Evolutionary conservation across 345 rosid genomes (phyloP).

Genomic region (Hypericum androsaemum): DNA sequence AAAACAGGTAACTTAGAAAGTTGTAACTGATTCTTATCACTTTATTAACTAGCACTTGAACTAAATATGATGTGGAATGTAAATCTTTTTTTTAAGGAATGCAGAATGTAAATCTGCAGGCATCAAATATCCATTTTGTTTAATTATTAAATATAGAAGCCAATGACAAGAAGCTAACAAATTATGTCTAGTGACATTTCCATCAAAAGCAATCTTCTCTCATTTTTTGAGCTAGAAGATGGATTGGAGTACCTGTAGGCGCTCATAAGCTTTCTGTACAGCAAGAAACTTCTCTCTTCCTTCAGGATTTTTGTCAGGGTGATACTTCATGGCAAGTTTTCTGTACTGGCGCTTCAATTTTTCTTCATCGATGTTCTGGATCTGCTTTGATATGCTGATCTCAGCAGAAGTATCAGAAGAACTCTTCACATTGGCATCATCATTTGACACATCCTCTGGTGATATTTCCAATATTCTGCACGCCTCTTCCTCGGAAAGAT

Average conservation of each 20-base stretch:
- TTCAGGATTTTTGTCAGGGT: conserved; percentile 98
- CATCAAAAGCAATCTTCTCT: too few species aligned
- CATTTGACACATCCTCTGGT: conserved; percentile 59
- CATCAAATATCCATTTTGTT: too few species aligned
- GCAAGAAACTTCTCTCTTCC: conserved; percentile 98
- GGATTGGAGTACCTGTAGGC: conserved; percentile 59
- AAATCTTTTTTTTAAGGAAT: too few species aligned
- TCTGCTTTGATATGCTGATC: conserved; percentile 61
- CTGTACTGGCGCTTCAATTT: conserved; percentile 98
- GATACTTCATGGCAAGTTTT: conserved; percentile 98
- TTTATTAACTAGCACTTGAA: too few species aligned
- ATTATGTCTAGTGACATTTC: too few species aligned
- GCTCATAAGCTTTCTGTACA: conserved; percentile 96
- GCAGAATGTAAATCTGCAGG: too few species aligned
- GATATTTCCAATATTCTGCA: conserved; percentile 90
- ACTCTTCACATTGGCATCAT: conserved; percentile 26
- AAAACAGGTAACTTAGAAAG: too few species aligned
- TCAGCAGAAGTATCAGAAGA: conserved; percentile 46
- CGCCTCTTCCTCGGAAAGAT: conserved; percentile 98
- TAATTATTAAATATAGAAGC: too few species aligned
- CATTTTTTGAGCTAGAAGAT: background rate
- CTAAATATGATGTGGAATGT: too few species aligned
- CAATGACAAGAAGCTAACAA: too few species aligned
- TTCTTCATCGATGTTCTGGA: conserved; percentile 98
- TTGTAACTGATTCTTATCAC: too few species aligned